Conservation (phyloP, 2,329 filamentous ascomycete species). For the Epichloe aotearoae region DNA sequence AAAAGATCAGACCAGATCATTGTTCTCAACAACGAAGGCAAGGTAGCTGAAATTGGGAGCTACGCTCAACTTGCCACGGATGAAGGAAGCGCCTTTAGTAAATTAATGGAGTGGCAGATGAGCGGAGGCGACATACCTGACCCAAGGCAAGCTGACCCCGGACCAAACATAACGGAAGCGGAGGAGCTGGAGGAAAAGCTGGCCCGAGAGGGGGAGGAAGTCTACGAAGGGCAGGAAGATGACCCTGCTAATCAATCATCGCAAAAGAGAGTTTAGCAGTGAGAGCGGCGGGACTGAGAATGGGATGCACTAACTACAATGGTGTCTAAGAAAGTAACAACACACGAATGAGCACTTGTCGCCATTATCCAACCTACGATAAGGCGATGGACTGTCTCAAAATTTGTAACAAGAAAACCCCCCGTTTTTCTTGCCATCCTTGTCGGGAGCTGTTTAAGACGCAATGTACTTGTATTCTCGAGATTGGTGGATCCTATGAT, state of each 20-base stretch:
- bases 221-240: neutral
- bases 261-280: neutral
- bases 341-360: too few species aligned
- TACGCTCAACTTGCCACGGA: slow-evolving; percentile 65
- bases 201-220: slow-evolving; percentile 18
- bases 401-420: too few species aligned
- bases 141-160: slow-evolving; percentile 20
- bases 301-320: neutral
- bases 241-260: neutral
- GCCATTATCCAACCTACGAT: too few species aligned
- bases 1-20: slow-evolving; percentile 93
- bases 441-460: too few species aligned
- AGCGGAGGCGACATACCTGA: slow-evolving; percentile 58
- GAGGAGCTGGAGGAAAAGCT: slow-evolving; percentile 37
- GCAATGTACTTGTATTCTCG: too few species aligned
- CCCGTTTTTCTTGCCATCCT: too few species aligned
- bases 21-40: slow-evolving; percentile 74
- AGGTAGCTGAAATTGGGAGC: slow-evolving; percentile 79
- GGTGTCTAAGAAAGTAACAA: too few species aligned
- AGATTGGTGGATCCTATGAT: too few species aligned
- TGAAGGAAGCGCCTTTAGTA: slow-evolving; percentile 73
- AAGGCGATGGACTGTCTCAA: too few species aligned
- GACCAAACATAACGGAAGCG: slow-evolving; percentile 32
- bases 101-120: slow-evolving; percentile 98
- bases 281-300: neutral